Evolutionary conservation across 108 stramenopile species (phyloP).

Genomic region (Skeletonema grethae): DNA sequence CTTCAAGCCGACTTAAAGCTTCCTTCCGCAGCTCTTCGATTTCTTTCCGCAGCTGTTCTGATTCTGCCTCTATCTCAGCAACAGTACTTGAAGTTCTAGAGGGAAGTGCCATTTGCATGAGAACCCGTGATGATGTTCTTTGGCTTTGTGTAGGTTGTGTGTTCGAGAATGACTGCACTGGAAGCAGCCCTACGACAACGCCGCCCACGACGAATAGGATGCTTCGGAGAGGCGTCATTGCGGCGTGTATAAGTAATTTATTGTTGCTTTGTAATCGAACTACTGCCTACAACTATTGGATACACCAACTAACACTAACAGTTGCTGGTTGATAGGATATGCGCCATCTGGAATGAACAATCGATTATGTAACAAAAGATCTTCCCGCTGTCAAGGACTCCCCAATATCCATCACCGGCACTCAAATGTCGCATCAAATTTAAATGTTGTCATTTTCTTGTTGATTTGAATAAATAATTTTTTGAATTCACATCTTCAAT

Average conservation of each 20-base stretch:
- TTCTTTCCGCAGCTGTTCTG: slow-evolving; percentile 52
- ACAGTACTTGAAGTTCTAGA: slow-evolving; percentile 16
- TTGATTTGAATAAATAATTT: too few species aligned
- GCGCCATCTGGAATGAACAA: too few species aligned
- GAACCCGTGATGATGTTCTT: not conserved
- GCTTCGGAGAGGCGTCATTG: not conserved
- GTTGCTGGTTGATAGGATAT: too few species aligned
- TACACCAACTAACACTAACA: too few species aligned
- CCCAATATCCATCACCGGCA: too few species aligned
- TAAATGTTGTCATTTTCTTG: too few species aligned
- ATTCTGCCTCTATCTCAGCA: slow-evolving; percentile 45
- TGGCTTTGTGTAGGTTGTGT: not conserved
- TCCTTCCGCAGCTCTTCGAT: slow-evolving; percentile 68
- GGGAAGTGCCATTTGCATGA: slow-evolving; percentile 6
- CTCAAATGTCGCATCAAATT: not conserved
- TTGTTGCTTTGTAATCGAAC: not conserved
- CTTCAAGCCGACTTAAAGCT: slow-evolving; percentile 59
- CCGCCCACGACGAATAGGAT: not conserved
- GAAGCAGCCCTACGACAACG: not conserved
- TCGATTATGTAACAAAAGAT: too few species aligned
- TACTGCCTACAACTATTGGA: too few species aligned
- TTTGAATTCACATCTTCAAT: too few species aligned
- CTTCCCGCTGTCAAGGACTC: too few species aligned
- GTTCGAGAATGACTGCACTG: not conserved
- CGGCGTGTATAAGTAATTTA: not conserved